Percentiles rank a stretch among this genome's conserved stretches.
Conservation (phyloP, 2,329 filamentous ascomycete genomes). For the Parastagonospora nodorum region DNA sequence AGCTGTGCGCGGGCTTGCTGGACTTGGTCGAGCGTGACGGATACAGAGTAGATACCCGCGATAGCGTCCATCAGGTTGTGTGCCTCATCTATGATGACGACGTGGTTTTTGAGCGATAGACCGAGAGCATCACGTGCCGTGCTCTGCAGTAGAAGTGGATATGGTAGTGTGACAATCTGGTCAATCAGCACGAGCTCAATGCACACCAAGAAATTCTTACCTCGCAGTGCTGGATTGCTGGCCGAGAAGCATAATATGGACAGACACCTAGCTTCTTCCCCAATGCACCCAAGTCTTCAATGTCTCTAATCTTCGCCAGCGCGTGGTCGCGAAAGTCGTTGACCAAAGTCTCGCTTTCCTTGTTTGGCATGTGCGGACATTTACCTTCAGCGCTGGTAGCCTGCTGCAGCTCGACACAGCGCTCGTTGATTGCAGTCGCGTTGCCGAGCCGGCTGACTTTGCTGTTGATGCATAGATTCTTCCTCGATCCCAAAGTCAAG, state of each 20-base stretch:
- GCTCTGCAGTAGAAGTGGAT: constrained; percentile 85
- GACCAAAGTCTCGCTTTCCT: constrained; percentile 72
- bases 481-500: constrained; percentile 81
- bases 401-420: constrained; percentile 88
- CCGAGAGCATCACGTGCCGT: constrained; percentile 85
- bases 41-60: constrained; percentile 80
- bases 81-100: constrained; percentile 96
- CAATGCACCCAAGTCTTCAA: constrained; percentile 82
- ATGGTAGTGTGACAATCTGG: constrained; percentile 85
- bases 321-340: constrained; percentile 85
- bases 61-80: constrained; percentile 98
- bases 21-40: constrained; percentile 75
- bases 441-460: constrained; percentile 72
- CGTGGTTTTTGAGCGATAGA: constrained; percentile 81
- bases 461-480: constrained; percentile 88
- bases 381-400: constrained; percentile 64
- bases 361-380: constrained; percentile 78
- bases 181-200: constrained; percentile 10
- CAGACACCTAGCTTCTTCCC: constrained; percentile 82
- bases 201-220: constrained; percentile 40
- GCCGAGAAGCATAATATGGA: constrained; percentile 93
- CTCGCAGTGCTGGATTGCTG: constrained; percentile 80
- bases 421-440: constrained; percentile 86
- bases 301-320: constrained; percentile 84
- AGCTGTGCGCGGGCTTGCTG: constrained; percentile 75